phyloP scores from a whole-genome alignment of 2,329 filamentous ascomycete genomes.

The Paraconiothyrium brasiliense region DNA sequence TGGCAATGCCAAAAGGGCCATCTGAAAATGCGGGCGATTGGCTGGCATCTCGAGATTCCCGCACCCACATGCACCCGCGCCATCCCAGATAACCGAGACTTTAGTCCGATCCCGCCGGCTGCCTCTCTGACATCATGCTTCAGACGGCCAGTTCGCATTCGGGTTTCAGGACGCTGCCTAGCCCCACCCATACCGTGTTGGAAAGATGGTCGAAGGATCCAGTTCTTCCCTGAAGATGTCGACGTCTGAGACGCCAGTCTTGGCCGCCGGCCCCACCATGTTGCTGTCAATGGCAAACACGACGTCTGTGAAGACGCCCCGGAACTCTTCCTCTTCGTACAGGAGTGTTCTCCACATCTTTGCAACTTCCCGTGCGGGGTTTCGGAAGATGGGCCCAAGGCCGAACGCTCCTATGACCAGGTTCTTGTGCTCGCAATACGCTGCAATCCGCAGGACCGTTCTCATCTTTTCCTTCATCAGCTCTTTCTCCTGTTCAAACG shows the following conservation, averaged over 20 bases:
- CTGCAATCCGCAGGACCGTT: constrained; percentile 74
- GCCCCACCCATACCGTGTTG: constrained; percentile 39
- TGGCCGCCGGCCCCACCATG: constrained; percentile 40
- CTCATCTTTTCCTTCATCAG: constrained; percentile 78
- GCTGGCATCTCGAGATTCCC: constrained; percentile 15
- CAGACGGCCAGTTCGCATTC: constrained; percentile 9
- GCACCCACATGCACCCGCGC: constrained; percentile 17
- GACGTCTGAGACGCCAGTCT: constrained; percentile 47
- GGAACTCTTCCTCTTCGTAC: constrained; percentile 56
- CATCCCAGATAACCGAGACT: constrained; percentile 23
- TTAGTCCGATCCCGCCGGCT: constrained; percentile 22
- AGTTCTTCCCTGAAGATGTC: constrained; percentile 54
- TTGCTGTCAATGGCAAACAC: constrained; percentile 57
- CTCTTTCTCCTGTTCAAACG: constrained; percentile 75
- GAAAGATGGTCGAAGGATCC: constrained; percentile 50
- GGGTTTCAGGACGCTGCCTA: constrained; percentile 11
- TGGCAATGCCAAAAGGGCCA: constrained; percentile 15
- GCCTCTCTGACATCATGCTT: constrained; percentile 28
- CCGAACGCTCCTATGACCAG: constrained; percentile 57
- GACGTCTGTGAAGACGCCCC: constrained; percentile 55
- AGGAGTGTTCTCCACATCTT: constrained; percentile 56
- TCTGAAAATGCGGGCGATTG: constrained; percentile 21
- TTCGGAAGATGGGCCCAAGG: constrained; percentile 56
- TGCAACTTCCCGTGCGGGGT: constrained; percentile 55
- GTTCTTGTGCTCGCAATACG: constrained; percentile 49